Evolutionary conservation across 331 rosid species (phyloP).

Genomic region (Telfairia occidentalis): DNA sequence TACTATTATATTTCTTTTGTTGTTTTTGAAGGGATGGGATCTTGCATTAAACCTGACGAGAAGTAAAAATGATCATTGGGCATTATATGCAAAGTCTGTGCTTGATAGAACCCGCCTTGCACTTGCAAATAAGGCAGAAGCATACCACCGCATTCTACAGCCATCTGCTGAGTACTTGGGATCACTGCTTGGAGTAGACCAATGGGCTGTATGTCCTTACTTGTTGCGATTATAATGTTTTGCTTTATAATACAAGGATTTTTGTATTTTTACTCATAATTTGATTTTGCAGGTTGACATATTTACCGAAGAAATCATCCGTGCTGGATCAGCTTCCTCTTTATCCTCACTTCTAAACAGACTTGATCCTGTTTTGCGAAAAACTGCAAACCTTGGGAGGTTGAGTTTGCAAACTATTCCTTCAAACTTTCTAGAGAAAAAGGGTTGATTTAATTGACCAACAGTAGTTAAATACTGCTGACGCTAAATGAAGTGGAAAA

Average conservation of each 20-base stretch:
- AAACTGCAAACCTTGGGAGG: slow-evolving; percentile 95
- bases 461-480: background rate
- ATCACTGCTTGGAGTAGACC: slow-evolving; percentile 75
- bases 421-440: slow-evolving; percentile 9
- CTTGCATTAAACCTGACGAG: slow-evolving; percentile 54
- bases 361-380: slow-evolving; percentile 86
- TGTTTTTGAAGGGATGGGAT: slow-evolving; percentile 75
- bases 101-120: slow-evolving; percentile 97
- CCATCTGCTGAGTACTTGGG: slow-evolving; percentile 98
- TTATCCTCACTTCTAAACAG: slow-evolving; percentile 80
- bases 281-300: slow-evolving; percentile 60
- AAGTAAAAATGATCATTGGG: slow-evolving; percentile 58
- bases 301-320: slow-evolving; percentile 95
- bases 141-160: slow-evolving; percentile 64
- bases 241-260: background rate
- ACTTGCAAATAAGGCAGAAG: slow-evolving; percentile 77
- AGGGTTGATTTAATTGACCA: background rate
- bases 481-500: slow-evolving; percentile 6
- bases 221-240: background rate
- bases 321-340: slow-evolving; percentile 96
- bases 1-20: slow-evolving; percentile 17
- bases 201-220: slow-evolving; percentile 67
- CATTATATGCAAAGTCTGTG: slow-evolving; percentile 78
- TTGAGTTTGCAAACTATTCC: slow-evolving; percentile 18
- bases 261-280: slow-evolving; percentile 27